Base-by-base conservation (phyloP, 2,329 filamentous ascomycete species). In the Mariannaea sp. region DNA sequence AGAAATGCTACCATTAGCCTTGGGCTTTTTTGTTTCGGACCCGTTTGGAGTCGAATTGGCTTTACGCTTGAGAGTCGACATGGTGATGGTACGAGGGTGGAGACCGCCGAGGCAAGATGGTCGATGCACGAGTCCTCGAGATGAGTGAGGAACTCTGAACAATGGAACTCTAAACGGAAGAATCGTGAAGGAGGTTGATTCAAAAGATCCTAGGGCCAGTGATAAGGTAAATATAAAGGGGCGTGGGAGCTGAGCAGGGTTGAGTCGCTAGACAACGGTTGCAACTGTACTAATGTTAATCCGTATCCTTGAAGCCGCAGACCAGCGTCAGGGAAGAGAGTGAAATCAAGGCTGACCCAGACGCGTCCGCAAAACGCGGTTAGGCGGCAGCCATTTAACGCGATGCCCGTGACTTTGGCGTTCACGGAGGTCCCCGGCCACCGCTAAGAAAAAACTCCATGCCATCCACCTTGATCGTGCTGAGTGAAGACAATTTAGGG, bases 1-100 rank as follows among this genome's bases (percentile, higher is more conserved):
- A 22, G 87, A 92, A 68, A 99, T 96, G 75, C 80, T 92, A 57
- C 80, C 84, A 67, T 94, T 88, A 47, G 82, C 77, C 73, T 87
- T 91, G 53, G 85, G 69, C 70, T 92, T 92, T 72, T 92, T 92
- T 39, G 78, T 67, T 36, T 87, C 84, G 0, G 70, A 60, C 22
- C 71, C 71, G 9, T 73, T 67, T 5, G 73, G 61, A 17, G 77
- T 67, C 49, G 77, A 75, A 51, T 72, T 77, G 36, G 82, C 81
- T 74, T 89, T 89, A 62, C 88, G 85, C 75, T 91, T 91, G 58
- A 84, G 73, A 9, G 80, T 76, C 41, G 80, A 78, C 80, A 83
- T 83, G 49, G 56, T 66, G 58, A 62, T 47, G 49, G 44, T 49
- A 27, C 54, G 59, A 47, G 19, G 41, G 55, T 60, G 61, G 58